Evolutionary conservation across 768 basidiomycete species (phyloP), one percentile per base, ranked within the genome.

Genomic region (Leccinum longicurvipes): DNA sequence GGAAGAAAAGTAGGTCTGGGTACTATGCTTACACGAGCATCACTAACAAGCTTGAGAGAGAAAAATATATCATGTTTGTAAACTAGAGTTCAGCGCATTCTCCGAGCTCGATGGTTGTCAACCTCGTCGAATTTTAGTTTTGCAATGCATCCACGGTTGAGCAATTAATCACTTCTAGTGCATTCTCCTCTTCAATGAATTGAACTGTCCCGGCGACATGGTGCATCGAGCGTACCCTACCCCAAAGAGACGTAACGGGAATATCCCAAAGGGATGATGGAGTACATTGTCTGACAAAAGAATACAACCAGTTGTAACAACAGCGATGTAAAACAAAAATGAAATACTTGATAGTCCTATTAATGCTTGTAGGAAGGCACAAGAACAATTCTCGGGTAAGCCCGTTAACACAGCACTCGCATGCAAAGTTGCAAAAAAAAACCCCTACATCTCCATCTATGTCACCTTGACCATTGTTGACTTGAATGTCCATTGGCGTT

Each of bases 251-350:
- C 39, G 39, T 41, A 41, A 19, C 17, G 19, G 17, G 19, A 3
- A 83, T 94, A 44, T 23, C 42, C 27, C 17, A 28, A 19, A 19
- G 11, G 39, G 27, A 19, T 29, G 27, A 46, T 12, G 17, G 15
- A 29, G n/a, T 47, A 67, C 67, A 64, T 58, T 57, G 52, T 27
- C 44, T 41, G 11, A 41, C 39, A 53, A 51, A 53, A 29, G 58
- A 42, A 60, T 67, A 67, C 67, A 67, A 41, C 63, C 48, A 48
- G 55, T 62, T 48, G 57, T 45, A 56, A 67, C 66, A 67, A 67
- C 62, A 67, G 50, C 58, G 47, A 60, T 48, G 54, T 47, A 50
- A 59, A 54, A 57, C 56, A 47, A 42, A n/a, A 51, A 48, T 11
- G 27, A 54, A 25, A 59, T 34, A 46, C 51, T 53, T 47, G 53